Percentiles rank a stretch among this genome's conserved stretches.
phyloP scores from a whole-genome alignment of 192 early-diverging fungal species.

The Allomyces arbusculus region DNA sequence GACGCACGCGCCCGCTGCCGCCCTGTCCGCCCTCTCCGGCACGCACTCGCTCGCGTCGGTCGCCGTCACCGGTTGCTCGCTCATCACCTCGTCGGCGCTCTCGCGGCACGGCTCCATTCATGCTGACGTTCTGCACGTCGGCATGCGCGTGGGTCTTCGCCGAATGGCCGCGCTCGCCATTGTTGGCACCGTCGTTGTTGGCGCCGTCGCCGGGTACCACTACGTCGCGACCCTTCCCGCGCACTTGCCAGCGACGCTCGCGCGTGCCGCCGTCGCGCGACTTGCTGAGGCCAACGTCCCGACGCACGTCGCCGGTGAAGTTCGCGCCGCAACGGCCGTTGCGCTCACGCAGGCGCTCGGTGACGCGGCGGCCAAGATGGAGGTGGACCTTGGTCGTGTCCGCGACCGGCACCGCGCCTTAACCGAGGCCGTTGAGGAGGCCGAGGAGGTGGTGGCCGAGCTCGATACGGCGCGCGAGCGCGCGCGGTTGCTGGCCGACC shows the following conservation, averaged over 20 bases:
- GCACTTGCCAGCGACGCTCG: not conserved
- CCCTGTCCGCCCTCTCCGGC: not conserved
- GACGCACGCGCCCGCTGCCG: not conserved
- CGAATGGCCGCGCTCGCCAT: not conserved
- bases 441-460: not conserved
- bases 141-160: not conserved
- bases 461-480: not conserved
- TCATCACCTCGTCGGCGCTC: not conserved
- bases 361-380: not conserved
- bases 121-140: not conserved
- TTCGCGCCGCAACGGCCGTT: not conserved
- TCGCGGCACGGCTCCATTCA: not conserved
- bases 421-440: not conserved
- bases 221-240: not conserved
- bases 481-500: not conserved
- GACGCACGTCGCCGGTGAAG: not conserved
- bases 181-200: not conserved
- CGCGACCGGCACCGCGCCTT: not conserved
- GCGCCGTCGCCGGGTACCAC: not conserved
- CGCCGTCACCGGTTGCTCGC: not conserved
- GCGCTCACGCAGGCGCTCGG: not conserved
- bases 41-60: not conserved
- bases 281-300: not conserved
- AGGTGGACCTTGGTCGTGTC: not conserved
- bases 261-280: not conserved